Conservation (phyloP, 306 rosid species). For the Vachellia pachyceras region DNA sequence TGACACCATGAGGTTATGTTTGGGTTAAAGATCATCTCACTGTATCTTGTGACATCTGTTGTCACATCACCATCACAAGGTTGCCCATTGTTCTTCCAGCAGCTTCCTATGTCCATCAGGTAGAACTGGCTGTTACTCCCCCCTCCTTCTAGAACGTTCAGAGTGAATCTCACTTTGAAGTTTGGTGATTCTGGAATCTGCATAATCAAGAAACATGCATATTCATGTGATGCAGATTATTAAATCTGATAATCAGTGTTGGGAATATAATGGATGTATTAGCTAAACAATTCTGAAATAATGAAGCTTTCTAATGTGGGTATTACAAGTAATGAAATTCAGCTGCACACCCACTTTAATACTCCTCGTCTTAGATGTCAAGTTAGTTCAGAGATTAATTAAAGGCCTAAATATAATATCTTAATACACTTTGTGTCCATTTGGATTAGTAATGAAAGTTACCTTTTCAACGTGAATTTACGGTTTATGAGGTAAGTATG, state of each 20-base stretch:
- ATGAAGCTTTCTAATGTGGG: too few relatives aligned
- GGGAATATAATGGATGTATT: not conserved
- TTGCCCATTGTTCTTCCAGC: constrained; percentile 61
- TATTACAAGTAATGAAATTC: too few relatives aligned
- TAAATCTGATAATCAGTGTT: not conserved
- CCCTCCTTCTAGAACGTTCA: constrained; percentile 53
- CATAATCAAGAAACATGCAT: not conserved
- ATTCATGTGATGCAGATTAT: not conserved
- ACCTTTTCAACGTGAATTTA: too few relatives aligned
- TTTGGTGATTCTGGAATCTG: constrained; percentile 74
- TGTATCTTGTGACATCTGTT: constrained; percentile 58
- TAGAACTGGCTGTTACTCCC: constrained; percentile 62
- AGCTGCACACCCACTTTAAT: too few relatives aligned
- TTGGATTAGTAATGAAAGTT: too few relatives aligned
- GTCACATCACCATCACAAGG: constrained; percentile 57
- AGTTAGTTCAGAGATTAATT: too few relatives aligned
- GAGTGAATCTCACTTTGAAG: constrained; percentile 53
- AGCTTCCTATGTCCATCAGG: constrained; percentile 62
- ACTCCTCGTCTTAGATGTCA: too few relatives aligned
- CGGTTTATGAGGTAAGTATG: too few relatives aligned
- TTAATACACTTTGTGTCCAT: too few relatives aligned
- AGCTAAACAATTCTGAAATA: not conserved
- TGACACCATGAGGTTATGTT: constrained; percentile 45
- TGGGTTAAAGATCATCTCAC: constrained; percentile 59
- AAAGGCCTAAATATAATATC: too few relatives aligned